Conservation (phyloP, 2,329 filamentous ascomycete species). For the Aaosphaeria arxii region DNA sequence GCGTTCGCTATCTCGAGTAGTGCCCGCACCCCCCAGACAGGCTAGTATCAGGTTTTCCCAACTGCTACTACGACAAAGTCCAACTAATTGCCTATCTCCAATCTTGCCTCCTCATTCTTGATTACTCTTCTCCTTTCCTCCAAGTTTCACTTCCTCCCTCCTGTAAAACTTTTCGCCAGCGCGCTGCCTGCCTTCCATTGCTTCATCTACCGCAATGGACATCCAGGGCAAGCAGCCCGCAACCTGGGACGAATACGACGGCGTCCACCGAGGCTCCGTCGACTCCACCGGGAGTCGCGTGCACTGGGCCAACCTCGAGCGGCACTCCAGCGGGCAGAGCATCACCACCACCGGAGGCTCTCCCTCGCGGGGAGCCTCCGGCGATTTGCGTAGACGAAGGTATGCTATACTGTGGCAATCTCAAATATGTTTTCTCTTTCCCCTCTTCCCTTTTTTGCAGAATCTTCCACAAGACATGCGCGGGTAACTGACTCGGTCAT, state of each 20-base stretch:
- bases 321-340: conserved; percentile 28
- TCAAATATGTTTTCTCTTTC: neutral
- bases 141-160: conserved; percentile 1
- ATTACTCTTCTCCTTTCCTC: neutral
- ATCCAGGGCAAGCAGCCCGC: conserved; percentile 41
- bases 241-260: conserved; percentile 47
- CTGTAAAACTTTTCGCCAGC: neutral
- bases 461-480: neutral
- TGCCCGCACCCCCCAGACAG: conserved; percentile 22
- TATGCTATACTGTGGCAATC: conserved; percentile 9
- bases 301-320: conserved; percentile 37
- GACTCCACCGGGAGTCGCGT: conserved; percentile 38
- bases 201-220: conserved; percentile 25
- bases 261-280: conserved; percentile 40
- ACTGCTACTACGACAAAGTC: too few species aligned
- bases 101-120: conserved; percentile 6
- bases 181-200: neutral
- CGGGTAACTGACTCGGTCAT: neutral
- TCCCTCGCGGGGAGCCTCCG: conserved; percentile 9
- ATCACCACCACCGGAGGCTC: conserved; percentile 17
- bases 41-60: conserved; percentile 17
- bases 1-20: conserved; percentile 19
- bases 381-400: conserved; percentile 37
- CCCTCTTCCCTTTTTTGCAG: too few species aligned
- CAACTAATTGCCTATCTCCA: conserved; percentile 7